Percentiles rank a stretch among this genome's conserved stretches.
Conservation (phyloP, 2,329 filamentous ascomycete genomes). For the Calonectria pseudoturangicola region DNA sequence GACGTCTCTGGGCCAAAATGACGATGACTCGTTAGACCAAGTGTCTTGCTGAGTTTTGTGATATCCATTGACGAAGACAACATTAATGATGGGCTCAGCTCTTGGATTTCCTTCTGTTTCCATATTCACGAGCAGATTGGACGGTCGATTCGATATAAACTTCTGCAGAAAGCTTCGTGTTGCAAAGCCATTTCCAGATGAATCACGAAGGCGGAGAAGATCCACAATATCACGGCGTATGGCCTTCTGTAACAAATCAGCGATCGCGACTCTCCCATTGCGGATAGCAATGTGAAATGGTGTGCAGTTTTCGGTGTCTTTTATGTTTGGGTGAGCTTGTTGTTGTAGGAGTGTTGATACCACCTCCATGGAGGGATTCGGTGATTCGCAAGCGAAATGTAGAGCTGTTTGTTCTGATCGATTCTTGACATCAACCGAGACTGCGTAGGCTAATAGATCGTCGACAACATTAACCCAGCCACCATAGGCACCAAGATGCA, state of each 20-base stretch:
- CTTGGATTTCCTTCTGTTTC: not conserved
- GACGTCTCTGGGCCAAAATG: not conserved
- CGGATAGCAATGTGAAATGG: not conserved
- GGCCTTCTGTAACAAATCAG: not conserved
- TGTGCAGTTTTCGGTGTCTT: not conserved
- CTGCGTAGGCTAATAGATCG: not conserved
- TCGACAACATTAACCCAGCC: not conserved
- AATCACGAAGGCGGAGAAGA: not conserved
- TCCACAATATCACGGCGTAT: not conserved
- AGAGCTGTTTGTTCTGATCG: not conserved
- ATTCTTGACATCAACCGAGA: not conserved
- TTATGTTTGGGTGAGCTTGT: not conserved
- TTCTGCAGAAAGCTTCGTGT: not conserved
- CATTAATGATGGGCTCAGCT: not conserved
- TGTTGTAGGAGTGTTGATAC: not conserved
- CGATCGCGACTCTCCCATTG: not conserved
- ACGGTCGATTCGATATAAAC: not conserved
- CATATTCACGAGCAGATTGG: not conserved
- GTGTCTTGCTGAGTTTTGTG: not conserved
- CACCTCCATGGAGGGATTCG: not conserved
- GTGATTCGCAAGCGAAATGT: slow-evolving; percentile 1
- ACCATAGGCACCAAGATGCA: not conserved
- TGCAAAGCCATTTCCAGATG: not conserved
- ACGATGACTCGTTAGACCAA: not conserved
- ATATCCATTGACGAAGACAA: not conserved